Base-by-base conservation (phyloP, 2,329 filamentous ascomycete species). In the Biscogniauxia marginata region DNA sequence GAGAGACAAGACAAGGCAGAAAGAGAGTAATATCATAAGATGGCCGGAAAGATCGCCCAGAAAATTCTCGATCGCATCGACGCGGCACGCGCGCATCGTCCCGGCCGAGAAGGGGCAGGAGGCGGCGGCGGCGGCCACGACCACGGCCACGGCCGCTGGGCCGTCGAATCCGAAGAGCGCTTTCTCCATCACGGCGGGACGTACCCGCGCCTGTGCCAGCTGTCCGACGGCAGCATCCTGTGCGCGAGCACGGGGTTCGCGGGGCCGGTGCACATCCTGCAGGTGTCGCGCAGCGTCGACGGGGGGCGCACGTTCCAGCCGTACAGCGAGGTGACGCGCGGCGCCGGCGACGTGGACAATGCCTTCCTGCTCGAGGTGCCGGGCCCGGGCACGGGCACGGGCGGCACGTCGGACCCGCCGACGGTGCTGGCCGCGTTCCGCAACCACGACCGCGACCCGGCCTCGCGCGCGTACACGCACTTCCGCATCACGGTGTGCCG, bases 401-500 rank as follows among this genome's bases (percentile, higher is more conserved):
- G n/a, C n/a, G n/a, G n/a, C n/a, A n/a, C n/a, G n/a, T n/a, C n/a
- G n/a, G n/a, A n/a, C n/a, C n/a, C n/a, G n/a, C 54, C 61, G 7
- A 34, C 39, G 2, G 47, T 62, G 7, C 70, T 81, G 0, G 78
- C 74, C 0, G 78, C 79, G 0, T 81, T 81, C 65, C 75, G 79
- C 5, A 81, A 81, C 64, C 77, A 79, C 55, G 73, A 75, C 44
- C 64, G 71, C 3, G 74, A 70, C 2, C 69, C 70, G 0, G 46
- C 66, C 19, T 70, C 71, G 2, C 39, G 61, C 18, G 62, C 57
- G 21, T 70, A 70, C 0, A 72, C 71, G 4, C 71, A 78, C 63
- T 80, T 77, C 65, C 76, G 78, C 24, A 79, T 81, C 63, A 81
- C 78, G 0, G 76, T 81, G 13, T 81, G 77, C 57, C 73, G 75